Base-by-base conservation (phyloP, 2,329 filamentous ascomycete species). In the Pseudocercospora vitis region DNA sequence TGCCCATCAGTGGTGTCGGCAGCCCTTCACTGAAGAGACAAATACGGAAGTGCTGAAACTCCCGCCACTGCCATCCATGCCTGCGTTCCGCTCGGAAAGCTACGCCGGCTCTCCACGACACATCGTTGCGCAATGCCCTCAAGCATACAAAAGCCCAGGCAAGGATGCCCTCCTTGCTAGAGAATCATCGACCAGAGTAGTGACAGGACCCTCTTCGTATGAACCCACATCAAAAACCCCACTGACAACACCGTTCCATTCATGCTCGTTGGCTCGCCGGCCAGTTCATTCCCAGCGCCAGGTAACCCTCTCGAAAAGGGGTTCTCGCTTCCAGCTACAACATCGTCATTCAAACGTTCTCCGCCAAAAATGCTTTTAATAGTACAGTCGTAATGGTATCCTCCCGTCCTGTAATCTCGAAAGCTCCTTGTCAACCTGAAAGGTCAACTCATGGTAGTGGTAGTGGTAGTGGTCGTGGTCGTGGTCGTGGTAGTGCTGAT, bases 311-410 rank as follows among this genome's bases (percentile, higher is more conserved):
- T 39, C 37, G 19, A 39, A 44, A 37, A 52, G 40, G 50, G 48
- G 44, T 40, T 48, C 14, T 50, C 29, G 28, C 50, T 46, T 42
- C 49, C 52, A 47, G 50, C 28, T 33, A 53, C 48, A 48, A 21
- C 42, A 55, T 54, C 46, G 37, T 59, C 54, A 46, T 52, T n/a
- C 50, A 59, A 51, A 56, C 55, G 54, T 49, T 50, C 16, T 44
- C 19, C 40, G 29, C 50, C 52, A n/a, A 50, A 50, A 46, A 62
- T 63, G 57, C 58, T 63, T 63, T 61, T 63, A 61, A 53, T 58
- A 39, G 58, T 61, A 63, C 60, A 63, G 45, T 46, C 48, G 48
- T 56, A 44, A 50, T 16, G 39, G 16, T 32, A 46, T 19, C 29
- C 46, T 49, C 53, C 51, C 52, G 48, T 49, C 23, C 52, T 58